Conservation (phyloP, 2,329 filamentous ascomycete genomes). For the Pezicula carpinea region DNA sequence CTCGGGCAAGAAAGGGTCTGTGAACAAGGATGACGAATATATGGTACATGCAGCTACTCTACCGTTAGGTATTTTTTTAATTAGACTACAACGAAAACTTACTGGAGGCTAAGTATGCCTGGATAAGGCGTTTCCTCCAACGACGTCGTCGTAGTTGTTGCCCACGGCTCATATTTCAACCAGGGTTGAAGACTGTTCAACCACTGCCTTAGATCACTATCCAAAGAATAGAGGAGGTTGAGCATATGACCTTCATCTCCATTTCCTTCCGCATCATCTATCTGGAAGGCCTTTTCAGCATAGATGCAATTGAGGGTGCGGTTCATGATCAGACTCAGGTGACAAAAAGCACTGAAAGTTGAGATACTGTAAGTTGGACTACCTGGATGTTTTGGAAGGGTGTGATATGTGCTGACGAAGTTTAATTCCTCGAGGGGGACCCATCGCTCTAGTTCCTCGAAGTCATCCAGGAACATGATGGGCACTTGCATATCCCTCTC, state of each 20-base stretch:
- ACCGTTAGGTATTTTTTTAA: too few relatives aligned
- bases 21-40: too few relatives aligned
- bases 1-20: too few relatives aligned
- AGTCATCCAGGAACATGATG: constrained; percentile 42
- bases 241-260: neutral
- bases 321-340: constrained; percentile 43
- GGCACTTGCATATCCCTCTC: constrained; percentile 42
- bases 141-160: too few relatives aligned
- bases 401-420: constrained; percentile 33
- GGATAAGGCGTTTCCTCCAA: too few relatives aligned
- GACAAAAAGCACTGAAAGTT: constrained; percentile 37
- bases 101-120: too few relatives aligned
- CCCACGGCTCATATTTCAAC: neutral
- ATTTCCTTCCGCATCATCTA: neutral
- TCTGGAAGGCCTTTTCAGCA: constrained; percentile 31
- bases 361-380: constrained; percentile 38
- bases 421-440: constrained; percentile 24
- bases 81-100: too few relatives aligned
- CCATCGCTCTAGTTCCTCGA: constrained; percentile 49
- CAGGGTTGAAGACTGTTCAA: neutral
- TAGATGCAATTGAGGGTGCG: constrained; percentile 41
- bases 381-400: constrained; percentile 23
- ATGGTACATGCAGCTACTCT: too few relatives aligned
- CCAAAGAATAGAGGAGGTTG: neutral
- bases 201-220: neutral